phyloP scores from a whole-genome alignment of 2,329 filamentous ascomycete species.

The Pseudogymnoascus sp. region DNA sequence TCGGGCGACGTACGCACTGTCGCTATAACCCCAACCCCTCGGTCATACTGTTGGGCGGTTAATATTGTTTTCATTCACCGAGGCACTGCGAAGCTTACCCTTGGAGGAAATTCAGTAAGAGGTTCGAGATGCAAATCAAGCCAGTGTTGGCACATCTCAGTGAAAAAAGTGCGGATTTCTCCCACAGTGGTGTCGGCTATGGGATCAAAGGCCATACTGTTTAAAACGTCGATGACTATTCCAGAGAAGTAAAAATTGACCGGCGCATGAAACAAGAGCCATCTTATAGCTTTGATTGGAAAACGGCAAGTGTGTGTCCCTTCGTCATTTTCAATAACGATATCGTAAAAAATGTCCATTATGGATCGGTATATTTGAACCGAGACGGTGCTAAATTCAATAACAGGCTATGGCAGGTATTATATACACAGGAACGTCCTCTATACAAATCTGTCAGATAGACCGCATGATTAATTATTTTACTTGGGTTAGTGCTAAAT shows the following conservation, averaged over 20 bases:
- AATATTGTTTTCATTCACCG: not conserved
- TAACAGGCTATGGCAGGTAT: not conserved
- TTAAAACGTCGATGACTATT: not conserved
- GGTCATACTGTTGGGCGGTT: not conserved
- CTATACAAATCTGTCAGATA: not conserved
- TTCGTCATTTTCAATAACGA: not conserved
- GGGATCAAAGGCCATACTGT: not conserved
- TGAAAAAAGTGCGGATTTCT: not conserved
- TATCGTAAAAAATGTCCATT: not conserved
- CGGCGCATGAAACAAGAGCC: not conserved
- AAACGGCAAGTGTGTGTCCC: not conserved
- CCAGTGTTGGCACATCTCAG: not conserved
- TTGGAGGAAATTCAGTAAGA: no score
- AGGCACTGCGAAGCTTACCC: not conserved
- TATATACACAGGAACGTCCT: not conserved
- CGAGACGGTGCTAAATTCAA: not conserved
- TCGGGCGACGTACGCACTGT: not conserved
- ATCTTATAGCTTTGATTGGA: not conserved
- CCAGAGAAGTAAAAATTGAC: not conserved
- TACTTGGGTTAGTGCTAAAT: not conserved
- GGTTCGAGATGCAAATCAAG: not conserved
- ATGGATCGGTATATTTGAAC: not conserved
- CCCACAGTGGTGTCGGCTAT: not conserved
- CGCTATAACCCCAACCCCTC: not conserved
- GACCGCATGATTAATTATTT: not conserved